Conservation (phyloP, 2,329 filamentous ascomycete species). For the Apiospora aurea region DNA sequence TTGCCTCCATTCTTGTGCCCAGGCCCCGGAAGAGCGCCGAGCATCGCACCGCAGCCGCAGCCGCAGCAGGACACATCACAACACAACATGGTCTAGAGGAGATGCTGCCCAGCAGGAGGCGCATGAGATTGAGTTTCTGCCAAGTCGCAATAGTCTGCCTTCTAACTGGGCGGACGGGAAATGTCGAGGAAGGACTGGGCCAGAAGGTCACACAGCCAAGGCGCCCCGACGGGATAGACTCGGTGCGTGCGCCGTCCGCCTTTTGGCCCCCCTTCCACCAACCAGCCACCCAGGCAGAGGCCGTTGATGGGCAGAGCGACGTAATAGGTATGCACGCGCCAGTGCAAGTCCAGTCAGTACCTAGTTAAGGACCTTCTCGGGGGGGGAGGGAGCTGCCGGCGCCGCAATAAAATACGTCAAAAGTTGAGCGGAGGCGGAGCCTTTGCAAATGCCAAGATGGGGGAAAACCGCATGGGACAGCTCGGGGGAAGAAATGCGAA, state of each 20-base stretch:
- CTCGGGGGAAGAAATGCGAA: neutral
- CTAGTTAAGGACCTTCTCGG: too few species aligned
- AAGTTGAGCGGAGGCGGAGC: neutral
- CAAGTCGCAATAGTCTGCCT: neutral
- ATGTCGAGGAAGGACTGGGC: neutral
- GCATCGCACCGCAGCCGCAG: neutral
- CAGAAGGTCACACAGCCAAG: constrained; percentile 1
- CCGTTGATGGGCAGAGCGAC: neutral
- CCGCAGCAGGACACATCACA: neutral
- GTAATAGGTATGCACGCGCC: neutral
- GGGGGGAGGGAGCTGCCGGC: neutral
- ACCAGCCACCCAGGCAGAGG: neutral
- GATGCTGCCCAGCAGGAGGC: neutral
- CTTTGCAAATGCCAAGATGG: neutral
- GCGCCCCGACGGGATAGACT: neutral
- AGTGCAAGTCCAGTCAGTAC: neutral
- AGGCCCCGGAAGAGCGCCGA: neutral
- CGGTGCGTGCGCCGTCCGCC: neutral
- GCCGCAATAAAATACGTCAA: constrained; percentile 10
- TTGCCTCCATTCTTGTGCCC: constrained; percentile 7
- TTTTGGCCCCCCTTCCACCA: neutral
- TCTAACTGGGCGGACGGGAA: neutral
- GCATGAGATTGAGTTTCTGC: constrained; percentile 7
- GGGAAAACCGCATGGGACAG: neutral
- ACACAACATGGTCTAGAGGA: neutral